Conservation (phyloP, 768 basidiomycete species). For the Phylloporus sp. region DNA sequence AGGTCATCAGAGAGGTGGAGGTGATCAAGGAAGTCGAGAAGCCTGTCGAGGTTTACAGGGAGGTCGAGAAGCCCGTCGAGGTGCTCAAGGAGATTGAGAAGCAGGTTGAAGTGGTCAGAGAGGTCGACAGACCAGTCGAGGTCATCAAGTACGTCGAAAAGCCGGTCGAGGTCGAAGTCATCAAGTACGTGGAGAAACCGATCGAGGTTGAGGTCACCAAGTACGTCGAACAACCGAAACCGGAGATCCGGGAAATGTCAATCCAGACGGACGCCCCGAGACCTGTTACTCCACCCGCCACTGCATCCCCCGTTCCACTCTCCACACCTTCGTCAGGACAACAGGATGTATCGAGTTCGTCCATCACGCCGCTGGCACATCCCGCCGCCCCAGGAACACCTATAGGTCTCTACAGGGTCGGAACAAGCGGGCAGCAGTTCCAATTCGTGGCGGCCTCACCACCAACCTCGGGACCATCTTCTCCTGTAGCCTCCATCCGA, state of each 20-base stretch:
- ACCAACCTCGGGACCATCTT: constrained; percentile 23
- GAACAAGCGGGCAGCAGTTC: constrained; percentile 54
- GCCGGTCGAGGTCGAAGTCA: constrained; percentile 25
- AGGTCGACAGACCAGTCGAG: constrained; percentile 32
- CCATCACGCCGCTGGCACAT: constrained; percentile 32
- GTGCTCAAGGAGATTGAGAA: constrained; percentile 24
- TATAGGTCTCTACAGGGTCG: constrained; percentile 52
- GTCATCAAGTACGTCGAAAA: constrained; percentile 30
- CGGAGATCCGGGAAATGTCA: constrained; percentile 67
- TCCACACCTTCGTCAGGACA: constrained; percentile 21
- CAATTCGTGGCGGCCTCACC: constrained; percentile 52
- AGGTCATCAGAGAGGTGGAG: constrained; percentile 32
- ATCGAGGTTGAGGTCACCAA: constrained; percentile 20
- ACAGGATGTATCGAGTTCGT: constrained; percentile 27
- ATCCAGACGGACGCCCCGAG: constrained; percentile 67
- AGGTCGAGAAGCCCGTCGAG: constrained; percentile 21
- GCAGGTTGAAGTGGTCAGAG: constrained; percentile 19
- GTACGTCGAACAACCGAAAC: constrained; percentile 42
- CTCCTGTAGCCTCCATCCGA: constrained; percentile 40
- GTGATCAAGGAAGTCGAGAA: constrained; percentile 24
- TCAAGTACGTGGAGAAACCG: constrained; percentile 34
- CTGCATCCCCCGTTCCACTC: constrained; percentile 23
- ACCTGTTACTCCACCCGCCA: constrained; percentile 30
- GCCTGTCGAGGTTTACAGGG: constrained; percentile 15
- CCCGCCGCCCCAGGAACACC: constrained; percentile 30